A percentile compares a stretch with the other conserved stretches of the same genome.
phyloP scores from a whole-genome alignment of 371 early-diverging fungal genomes.

The Catenaria anguillulae region DNA sequence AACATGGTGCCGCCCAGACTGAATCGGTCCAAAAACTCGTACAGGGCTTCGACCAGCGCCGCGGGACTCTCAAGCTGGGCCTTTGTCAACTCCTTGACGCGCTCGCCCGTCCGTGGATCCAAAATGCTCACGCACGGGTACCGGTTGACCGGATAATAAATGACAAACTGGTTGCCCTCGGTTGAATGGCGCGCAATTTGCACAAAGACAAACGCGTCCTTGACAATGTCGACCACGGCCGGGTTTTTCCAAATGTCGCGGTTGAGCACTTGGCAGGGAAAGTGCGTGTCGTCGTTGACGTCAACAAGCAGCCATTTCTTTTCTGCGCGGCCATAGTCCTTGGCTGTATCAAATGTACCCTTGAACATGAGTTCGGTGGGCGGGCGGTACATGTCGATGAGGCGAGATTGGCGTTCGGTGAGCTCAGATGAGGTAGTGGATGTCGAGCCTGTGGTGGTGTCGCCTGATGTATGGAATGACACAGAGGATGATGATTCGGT shows the following conservation, averaged over 20 bases:
- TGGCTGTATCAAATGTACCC: slow-evolving; percentile 46
- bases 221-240: slow-evolving; percentile 56
- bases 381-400: slow-evolving; percentile 47
- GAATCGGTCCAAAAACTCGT: slow-evolving; percentile 26
- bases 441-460: too few species aligned
- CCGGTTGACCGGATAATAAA: slow-evolving; percentile 47
- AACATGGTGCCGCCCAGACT: slow-evolving; percentile 8
- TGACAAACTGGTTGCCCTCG: slow-evolving; percentile 55
- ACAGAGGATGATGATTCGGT: too few species aligned
- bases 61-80: slow-evolving; percentile 12
- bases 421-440: slow-evolving; percentile 3
- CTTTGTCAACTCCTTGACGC: slow-evolving; percentile 6
- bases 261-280: slow-evolving; percentile 73
- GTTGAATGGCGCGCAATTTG: slow-evolving; percentile 47
- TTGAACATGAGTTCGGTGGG: slow-evolving; percentile 74
- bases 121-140: slow-evolving; percentile 77
- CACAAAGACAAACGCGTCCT: slow-evolving; percentile 64
- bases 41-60: background rate
- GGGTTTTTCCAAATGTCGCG: slow-evolving; percentile 80
- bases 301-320: slow-evolving; percentile 77
- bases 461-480: too few species aligned
- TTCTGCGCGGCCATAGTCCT: slow-evolving; percentile 9
- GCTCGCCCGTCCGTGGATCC: slow-evolving; percentile 74
- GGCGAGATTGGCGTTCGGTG: background rate
- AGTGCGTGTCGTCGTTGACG: slow-evolving; percentile 66